Evolutionary conservation across 176 grass and related monocot genomes (phyloP).

Genomic region (Chrysopogon serrulatus): DNA sequence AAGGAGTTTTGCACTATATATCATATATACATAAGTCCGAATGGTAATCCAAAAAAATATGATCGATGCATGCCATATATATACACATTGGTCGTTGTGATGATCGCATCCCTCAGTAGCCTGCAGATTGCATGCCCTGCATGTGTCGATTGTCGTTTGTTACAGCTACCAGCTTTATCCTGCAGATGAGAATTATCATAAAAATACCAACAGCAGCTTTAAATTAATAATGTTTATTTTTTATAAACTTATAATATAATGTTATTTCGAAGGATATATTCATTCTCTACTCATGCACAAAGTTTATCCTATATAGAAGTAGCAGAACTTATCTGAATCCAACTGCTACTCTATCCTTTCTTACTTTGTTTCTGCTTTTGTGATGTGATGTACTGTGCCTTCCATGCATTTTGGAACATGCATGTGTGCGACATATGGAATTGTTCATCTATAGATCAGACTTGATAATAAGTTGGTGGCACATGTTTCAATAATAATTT

Average conservation of each 20-base stretch:
- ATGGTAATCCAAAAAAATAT: neutral
- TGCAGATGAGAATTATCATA: neutral
- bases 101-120: neutral
- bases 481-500: neutral
- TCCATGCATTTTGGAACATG: neutral
- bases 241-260: no score
- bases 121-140: neutral
- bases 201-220: no score
- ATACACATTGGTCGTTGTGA: neutral
- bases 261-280: no score
- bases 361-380: neutral
- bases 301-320: neutral
- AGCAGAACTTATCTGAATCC: no score
- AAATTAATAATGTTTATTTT: no score
- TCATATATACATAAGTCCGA: neutral
- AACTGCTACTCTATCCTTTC: neutral
- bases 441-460: neutral
- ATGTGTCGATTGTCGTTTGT: neutral
- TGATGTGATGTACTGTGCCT: neutral
- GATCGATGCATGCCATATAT: neutral
- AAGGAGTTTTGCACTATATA: neutral
- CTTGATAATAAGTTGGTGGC: no score
- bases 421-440: neutral
- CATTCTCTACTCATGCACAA: neutral
- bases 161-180: neutral